These are phyloP conservation scores for Crithidia mellificae DNA, from an alignment of 208 protist genomes.

Conservation along the genomic window DNA sequence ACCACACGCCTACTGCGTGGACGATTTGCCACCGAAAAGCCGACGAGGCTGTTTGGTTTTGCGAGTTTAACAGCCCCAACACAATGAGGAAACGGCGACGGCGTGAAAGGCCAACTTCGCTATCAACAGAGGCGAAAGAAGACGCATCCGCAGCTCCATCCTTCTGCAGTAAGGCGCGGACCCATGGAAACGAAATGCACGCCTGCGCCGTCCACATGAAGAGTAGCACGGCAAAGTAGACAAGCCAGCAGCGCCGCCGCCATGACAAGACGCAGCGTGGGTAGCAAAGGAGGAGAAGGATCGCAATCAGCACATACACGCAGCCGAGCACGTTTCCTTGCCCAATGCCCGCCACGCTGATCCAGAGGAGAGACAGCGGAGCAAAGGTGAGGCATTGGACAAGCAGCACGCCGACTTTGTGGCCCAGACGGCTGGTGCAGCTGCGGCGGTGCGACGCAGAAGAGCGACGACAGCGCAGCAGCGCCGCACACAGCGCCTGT, in stretches of 20 bases:
- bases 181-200: constrained; percentile 5
- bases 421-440: not conserved
- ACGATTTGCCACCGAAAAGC: constrained; percentile 7
- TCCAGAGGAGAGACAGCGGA: constrained; percentile 21
- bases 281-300: constrained; percentile 12
- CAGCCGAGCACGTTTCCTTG: constrained; percentile 16
- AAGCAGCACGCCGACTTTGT: not conserved
- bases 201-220: constrained; percentile 25
- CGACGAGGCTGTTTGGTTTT: not conserved
- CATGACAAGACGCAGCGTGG: constrained; percentile 14
- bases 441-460: not conserved
- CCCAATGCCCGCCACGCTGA: constrained; percentile 13
- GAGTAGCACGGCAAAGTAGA: constrained; percentile 15
- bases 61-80: constrained; percentile 4
- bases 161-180: constrained; percentile 5
- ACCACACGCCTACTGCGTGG: constrained; percentile 25
- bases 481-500: constrained; percentile 4
- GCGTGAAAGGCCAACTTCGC: not conserved
- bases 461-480: not conserved
- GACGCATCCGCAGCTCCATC: not conserved
- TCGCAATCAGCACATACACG: constrained; percentile 6
- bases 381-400: constrained; percentile 7
- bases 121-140: no score
- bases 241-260: constrained; percentile 17
- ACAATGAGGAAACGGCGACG: constrained; percentile 10